phyloP scores from a whole-genome alignment of 129 eudicot genomes.

The Arctium minus region DNA sequence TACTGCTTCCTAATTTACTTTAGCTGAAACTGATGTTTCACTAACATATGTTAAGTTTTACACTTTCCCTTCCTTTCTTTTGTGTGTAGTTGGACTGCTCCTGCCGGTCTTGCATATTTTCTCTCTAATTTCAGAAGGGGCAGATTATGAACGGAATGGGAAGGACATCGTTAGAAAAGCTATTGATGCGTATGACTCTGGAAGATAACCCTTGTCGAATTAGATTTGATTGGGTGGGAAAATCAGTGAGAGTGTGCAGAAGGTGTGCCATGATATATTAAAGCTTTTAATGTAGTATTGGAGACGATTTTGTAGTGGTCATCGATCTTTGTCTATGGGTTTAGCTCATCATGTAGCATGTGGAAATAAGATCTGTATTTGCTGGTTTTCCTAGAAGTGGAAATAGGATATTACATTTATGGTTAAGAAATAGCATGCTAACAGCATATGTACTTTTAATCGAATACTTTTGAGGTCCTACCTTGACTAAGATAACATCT shows the following conservation, averaged over 20 bases:
- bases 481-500: not conserved
- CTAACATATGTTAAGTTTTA: not conserved
- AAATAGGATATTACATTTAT: not conserved
- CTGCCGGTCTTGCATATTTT: not conserved
- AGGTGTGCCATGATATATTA: not conserved
- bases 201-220: not conserved
- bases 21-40: not conserved
- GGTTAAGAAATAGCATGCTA: not conserved
- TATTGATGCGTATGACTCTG: not conserved
- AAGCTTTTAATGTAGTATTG: not conserved
- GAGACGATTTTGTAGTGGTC: not conserved
- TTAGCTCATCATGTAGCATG: not conserved
- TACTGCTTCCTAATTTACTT: no score
- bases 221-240: not conserved
- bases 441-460: not conserved
- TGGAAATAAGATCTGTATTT: not conserved
- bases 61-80: not conserved
- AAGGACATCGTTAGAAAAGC: not conserved
- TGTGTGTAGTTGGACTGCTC: not conserved
- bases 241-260: not conserved
- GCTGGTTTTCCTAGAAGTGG: not conserved
- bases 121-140: not conserved
- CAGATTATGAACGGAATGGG: not conserved
- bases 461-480: not conserved
- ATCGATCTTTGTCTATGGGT: not conserved